Percentiles rank a stretch among this genome's conserved stretches.
phyloP scores from a whole-genome alignment of 768 basidiomycete genomes.

The Candolleomyces aberdarensis region DNA sequence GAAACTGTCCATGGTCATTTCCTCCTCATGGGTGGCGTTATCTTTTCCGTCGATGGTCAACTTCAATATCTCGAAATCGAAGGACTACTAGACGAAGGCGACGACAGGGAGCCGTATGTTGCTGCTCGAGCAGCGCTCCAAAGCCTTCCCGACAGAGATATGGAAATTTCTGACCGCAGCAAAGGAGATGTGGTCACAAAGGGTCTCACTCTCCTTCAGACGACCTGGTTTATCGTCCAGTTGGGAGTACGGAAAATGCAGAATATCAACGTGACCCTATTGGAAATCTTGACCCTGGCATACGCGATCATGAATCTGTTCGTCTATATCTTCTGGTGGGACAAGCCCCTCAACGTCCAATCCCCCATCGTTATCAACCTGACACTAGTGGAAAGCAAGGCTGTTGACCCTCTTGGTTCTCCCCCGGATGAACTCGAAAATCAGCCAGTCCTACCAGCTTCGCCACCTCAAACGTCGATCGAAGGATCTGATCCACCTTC shows the following conservation, averaged over 20 bases:
- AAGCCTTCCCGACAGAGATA: too few species aligned
- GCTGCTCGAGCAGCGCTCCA: too few species aligned
- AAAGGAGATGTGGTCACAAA: slow-evolving; percentile 17
- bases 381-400: not conserved
- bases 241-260: slow-evolving; percentile 6
- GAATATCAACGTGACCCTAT: slow-evolving; percentile 11
- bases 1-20: too few species aligned
- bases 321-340: slow-evolving; percentile 16
- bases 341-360: slow-evolving; percentile 17
- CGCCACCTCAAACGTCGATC: too few species aligned
- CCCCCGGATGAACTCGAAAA: too few species aligned
- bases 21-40: too few species aligned
- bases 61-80: too few species aligned
- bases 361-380: slow-evolving; percentile 5
- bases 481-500: too few species aligned
- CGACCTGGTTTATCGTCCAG: slow-evolving; percentile 11
- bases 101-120: too few species aligned
- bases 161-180: slow-evolving; percentile 14
- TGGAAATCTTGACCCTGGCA: slow-evolving; percentile 16
- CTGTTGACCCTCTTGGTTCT: not conserved
- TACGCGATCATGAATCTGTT: slow-evolving; percentile 12
- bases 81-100: too few species aligned
- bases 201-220: slow-evolving; percentile 3
- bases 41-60: too few species aligned
- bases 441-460: too few species aligned